phyloP scores from a whole-genome alignment of 345 rosid species.

The Pseudoturritis turrita region DNA sequence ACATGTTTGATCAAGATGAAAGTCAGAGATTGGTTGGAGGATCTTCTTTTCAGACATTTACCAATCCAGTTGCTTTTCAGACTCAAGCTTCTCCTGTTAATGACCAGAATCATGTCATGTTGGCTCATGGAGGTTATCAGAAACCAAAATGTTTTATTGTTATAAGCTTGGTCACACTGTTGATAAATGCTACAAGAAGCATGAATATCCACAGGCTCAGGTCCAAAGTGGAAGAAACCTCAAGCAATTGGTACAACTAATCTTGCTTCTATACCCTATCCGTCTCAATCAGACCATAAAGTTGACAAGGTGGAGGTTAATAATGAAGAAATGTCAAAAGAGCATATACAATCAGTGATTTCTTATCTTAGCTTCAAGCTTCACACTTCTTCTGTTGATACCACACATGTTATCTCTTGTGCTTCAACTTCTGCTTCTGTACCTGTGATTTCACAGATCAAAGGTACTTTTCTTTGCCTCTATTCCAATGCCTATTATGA shows the following conservation, averaged over 20 bases:
- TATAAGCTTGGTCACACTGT: neutral
- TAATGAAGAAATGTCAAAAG: neutral
- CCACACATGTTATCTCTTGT: neutral
- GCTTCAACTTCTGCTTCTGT: neutral
- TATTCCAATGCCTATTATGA: too few relatives aligned
- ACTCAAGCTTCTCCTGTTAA: neutral
- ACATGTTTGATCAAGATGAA: too few relatives aligned
- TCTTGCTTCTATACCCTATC: neutral
- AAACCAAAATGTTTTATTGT: neutral
- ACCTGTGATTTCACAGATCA: neutral
- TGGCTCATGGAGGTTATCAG: neutral
- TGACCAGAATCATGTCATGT: neutral
- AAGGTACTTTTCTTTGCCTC: too few relatives aligned
- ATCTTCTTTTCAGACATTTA: rapidly evolving
- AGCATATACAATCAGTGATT: neutral
- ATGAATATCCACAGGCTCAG: neutral
- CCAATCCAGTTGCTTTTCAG: neutral
- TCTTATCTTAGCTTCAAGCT: neutral
- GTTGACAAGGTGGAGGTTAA: neutral
- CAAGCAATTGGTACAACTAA: neutral
- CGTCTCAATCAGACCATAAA: neutral
- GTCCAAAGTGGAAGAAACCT: neutral
- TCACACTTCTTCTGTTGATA: neutral
- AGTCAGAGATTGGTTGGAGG: too few relatives aligned
- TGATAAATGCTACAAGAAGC: neutral